Evolutionary conservation across 2,329 filamentous ascomycete species (phyloP).

Genomic region (Parastagonospora nodorum): DNA sequence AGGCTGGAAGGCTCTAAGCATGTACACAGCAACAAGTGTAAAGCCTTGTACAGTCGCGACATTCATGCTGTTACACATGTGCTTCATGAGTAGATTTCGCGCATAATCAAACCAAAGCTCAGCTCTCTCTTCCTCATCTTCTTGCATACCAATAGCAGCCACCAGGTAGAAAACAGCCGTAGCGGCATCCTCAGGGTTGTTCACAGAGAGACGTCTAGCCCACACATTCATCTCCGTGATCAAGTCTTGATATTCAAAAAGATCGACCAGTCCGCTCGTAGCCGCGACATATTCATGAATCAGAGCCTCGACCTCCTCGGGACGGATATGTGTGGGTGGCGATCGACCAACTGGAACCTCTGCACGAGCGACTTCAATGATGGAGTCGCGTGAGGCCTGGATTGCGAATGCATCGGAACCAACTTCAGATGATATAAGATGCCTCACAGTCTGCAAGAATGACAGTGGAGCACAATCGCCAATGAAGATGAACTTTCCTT

Average conservation of each 20-base stretch:
- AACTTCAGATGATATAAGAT: conserved; percentile 51
- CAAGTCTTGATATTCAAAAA: conserved; percentile 52
- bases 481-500: conserved; percentile 61
- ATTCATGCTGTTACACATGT: conserved; percentile 56
- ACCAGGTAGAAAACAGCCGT: conserved; percentile 58
- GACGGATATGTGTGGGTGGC: conserved; percentile 23
- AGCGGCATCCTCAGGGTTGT: conserved; percentile 46
- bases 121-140: conserved; percentile 48
- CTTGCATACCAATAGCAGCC: conserved; percentile 56
- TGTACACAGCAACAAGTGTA: conserved; percentile 57
- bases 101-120: conserved; percentile 56
- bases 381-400: conserved; percentile 34
- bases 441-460: conserved; percentile 58
- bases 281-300: conserved; percentile 53
- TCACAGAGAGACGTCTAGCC: conserved; percentile 15
- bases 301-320: conserved; percentile 49
- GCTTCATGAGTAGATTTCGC: conserved; percentile 50
- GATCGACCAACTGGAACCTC: conserved; percentile 25
- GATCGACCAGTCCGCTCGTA: conserved; percentile 55
- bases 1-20: conserved; percentile 57
- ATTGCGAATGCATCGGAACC: conserved; percentile 26
- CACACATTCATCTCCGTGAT: conserved; percentile 32
- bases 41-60: conserved; percentile 59
- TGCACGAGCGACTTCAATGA: conserved; percentile 37
- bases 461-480: conserved; percentile 60